Conservation (phyloP, 1,139 yeast species). For the Candida freyschussii region DNA sequence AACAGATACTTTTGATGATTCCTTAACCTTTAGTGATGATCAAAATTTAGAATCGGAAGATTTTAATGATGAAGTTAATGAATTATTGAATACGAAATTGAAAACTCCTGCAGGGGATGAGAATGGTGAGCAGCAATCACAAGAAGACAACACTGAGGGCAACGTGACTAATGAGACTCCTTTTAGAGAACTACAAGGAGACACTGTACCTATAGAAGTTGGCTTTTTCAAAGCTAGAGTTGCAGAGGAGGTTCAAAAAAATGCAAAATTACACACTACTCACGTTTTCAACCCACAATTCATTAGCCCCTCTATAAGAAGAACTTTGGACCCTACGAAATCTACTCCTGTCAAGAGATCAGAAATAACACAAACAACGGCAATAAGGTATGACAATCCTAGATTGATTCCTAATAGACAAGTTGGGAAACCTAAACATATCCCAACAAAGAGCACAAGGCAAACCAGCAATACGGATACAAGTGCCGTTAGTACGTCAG, state of each 20-base stretch:
- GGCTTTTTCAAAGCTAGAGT: slow-evolving; percentile 57
- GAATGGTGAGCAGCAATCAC: slow-evolving; percentile 4
- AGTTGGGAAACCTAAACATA: slow-evolving; percentile 24
- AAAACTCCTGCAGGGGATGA: slow-evolving; percentile 12
- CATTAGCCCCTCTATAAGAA: slow-evolving; percentile 45
- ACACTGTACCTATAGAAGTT: slow-evolving; percentile 24
- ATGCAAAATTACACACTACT: slow-evolving; percentile 34
- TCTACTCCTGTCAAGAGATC: slow-evolving; percentile 53
- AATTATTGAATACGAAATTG: slow-evolving; percentile 25
- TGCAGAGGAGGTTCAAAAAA: slow-evolving; percentile 47
- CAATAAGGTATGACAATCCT: slow-evolving; percentile 24
- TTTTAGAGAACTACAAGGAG: slow-evolving; percentile 1
- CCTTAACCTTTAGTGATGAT: slow-evolving; percentile 66
- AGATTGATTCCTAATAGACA: slow-evolving; percentile 23
- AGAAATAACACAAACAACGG: slow-evolving; percentile 4
- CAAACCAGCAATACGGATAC: too few relatives aligned
- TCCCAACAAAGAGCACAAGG: slow-evolving; percentile 23
- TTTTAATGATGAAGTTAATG: slow-evolving; percentile 30
- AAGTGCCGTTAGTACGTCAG: too few relatives aligned
- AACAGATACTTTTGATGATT: slow-evolving; percentile 53
- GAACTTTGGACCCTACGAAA: slow-evolving; percentile 54
- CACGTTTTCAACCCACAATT: slow-evolving; percentile 41
- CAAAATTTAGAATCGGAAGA: slow-evolving; percentile 34
- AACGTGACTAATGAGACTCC: slow-evolving; percentile 2
- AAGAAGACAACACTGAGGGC: slow-evolving; percentile 1